Evolutionary conservation across 2,329 filamentous ascomycete genomes (phyloP), one percentile per base, ranked within the genome.

Genomic region (Penicillium sclerotiorum): DNA sequence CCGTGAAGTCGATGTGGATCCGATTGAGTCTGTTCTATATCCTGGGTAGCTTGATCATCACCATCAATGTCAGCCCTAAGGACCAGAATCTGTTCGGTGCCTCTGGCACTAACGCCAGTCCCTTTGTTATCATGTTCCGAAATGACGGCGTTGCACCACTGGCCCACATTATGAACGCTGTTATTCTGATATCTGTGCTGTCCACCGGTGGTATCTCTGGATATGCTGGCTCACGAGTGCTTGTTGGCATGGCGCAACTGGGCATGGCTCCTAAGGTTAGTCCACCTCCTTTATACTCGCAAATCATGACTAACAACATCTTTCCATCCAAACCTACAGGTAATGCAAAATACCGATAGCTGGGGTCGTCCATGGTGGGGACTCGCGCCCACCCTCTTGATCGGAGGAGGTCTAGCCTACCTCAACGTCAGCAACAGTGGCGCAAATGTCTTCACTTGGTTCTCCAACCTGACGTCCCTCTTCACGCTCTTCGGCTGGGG

Each of bases 321-420:
- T 23, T 21, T n/a, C 5, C 6, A 8, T 13, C 6, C 13, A 9
- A 28, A 21, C 27, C 12, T 15, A n/a, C 44, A 62, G 49, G 53
- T 62, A 52, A 64, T 69, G 40, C 55, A 53, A 20, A 65, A 59
- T 17, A 68, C 68, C 5, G 70, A 74, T 52, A 65, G 56, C 32
- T 52, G 39, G 2, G 73, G 71, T 15, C 71, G 71, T 4, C 73
- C 73, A 0, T 67, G 81, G 27, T 71, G 71, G 36, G 77, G 79
- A 1, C 73, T 93, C 4, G 81, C 80, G 1, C 78, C 82, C 18
- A 76, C 91, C 21, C 76, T 93, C 11, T 87, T 90, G 8, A 73
- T 86, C 11, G 88, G 89, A 8, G 74, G 93, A 12, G 74, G 68
- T 0, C 68, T 77, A 4, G 61, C 65, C 27, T 76, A 75, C 51